Percentiles rank a stretch among this genome's conserved stretches.
Conservation (phyloP, 1,284 basidiomycete genomes). For the Pseudozyma thailandica region DNA sequence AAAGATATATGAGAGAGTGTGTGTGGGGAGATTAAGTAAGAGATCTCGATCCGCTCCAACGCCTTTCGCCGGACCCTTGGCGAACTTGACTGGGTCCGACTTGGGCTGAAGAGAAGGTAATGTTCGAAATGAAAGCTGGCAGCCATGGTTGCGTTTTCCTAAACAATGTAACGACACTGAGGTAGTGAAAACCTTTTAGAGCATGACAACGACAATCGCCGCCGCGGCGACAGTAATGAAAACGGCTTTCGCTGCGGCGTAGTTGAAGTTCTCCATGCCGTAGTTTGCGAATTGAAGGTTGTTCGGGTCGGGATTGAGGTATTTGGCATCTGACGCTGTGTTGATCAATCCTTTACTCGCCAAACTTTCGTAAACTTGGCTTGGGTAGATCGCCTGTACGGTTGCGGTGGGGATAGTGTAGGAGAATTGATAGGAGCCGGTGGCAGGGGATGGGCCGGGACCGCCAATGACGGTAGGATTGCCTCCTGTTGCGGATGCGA, state of each 20-base stretch:
- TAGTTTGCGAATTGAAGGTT: conserved; percentile 34
- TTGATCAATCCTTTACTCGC: conserved; percentile 16
- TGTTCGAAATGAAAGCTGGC: too few relatives aligned
- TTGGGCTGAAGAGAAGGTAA: too few relatives aligned
- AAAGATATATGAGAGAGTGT: too few relatives aligned
- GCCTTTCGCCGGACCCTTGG: too few relatives aligned
- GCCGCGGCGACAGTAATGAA: conserved; percentile 25
- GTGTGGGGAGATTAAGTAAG: neutral
- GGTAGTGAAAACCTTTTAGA: neutral
- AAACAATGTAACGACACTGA: conserved; percentile 16
- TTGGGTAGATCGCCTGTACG: conserved; percentile 25
- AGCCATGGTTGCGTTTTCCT: too few relatives aligned
- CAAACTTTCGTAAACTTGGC: conserved; percentile 29
- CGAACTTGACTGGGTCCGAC: too few relatives aligned
- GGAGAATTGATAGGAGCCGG: conserved; percentile 32
- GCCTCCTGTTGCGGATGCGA: conserved; percentile 25
- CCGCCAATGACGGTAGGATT: conserved; percentile 49
- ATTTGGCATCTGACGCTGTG: conserved; percentile 23
- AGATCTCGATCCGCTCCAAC: too few relatives aligned
- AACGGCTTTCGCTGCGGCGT: conserved; percentile 28
- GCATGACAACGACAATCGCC: conserved; percentile 21
- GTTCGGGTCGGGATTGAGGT: conserved; percentile 29
- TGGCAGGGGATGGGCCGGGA: conserved; percentile 49
- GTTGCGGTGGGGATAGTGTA: conserved; percentile 48
- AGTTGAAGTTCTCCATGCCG: conserved; percentile 8